Conservation (phyloP, 2,329 filamentous ascomycete genomes). For the Didymella exigua region DNA sequence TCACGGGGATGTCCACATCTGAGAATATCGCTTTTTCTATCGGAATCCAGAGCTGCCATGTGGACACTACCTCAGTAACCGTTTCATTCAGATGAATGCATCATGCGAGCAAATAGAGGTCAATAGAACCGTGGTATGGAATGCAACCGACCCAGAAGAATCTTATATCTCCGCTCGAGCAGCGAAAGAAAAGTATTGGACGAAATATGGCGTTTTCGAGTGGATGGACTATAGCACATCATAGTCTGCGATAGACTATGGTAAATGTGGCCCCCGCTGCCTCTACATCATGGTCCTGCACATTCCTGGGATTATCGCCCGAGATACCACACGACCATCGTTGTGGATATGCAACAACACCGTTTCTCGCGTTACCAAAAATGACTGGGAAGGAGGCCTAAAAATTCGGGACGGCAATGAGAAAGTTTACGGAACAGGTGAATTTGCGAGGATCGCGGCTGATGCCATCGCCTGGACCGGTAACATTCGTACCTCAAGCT, state of each 20-base stretch:
- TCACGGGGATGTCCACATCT: conserved; percentile 18
- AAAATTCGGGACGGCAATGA: conserved; percentile 4
- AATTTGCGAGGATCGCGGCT: conserved; percentile 36
- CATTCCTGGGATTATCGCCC: background rate
- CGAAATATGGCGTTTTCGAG: background rate
- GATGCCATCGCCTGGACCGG: conserved; percentile 43
- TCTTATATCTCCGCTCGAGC: too few relatives aligned
- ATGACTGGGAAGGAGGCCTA: too few relatives aligned
- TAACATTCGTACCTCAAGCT: background rate
- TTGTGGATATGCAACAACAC: conserved; percentile 5
- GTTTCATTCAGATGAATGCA: background rate
- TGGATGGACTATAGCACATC: background rate
- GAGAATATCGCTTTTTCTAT: conserved; percentile 41
- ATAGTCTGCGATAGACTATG: background rate
- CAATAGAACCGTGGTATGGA: background rate
- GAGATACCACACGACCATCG: conserved; percentile 1
- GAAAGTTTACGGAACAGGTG: conserved; percentile 33
- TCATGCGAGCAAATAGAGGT: background rate
- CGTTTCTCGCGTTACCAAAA: too few relatives aligned
- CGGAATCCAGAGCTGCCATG: conserved; percentile 34
- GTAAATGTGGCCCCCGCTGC: background rate
- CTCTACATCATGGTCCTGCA: conserved; percentile 14
- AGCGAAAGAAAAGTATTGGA: too few relatives aligned
- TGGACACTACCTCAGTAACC: conserved; percentile 30
- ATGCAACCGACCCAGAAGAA: background rate